A percentile compares a stretch with the other conserved stretches of the same genome.
Conservation (phyloP, 2,329 filamentous ascomycete genomes). For the Talaromyces marneffei region DNA sequence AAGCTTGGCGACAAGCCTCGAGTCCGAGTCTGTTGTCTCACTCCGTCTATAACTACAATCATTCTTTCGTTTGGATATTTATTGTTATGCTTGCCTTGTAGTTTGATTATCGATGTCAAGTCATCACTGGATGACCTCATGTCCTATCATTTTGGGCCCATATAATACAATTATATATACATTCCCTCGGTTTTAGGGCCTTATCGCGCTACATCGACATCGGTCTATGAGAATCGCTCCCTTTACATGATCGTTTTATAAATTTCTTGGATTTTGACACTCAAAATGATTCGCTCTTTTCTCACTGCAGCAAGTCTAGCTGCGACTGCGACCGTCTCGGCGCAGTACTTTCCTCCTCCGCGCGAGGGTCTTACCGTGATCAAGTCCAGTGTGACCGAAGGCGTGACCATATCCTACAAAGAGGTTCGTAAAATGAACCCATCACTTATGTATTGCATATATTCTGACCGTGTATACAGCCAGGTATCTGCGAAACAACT, state of each 20-base stretch:
- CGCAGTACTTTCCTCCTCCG: slow-evolving; percentile 38
- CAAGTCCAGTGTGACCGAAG: slow-evolving; percentile 39
- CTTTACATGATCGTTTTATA: background rate
- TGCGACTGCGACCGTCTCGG: slow-evolving; percentile 18
- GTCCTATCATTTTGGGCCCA: background rate
- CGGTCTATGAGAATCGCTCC: background rate
- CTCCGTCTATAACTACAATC: background rate
- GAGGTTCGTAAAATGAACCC: slow-evolving; percentile 30
- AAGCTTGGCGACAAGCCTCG: background rate
- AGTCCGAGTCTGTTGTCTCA: background rate
- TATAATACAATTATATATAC: background rate
- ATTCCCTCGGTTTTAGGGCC: background rate
- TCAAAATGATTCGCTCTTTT: slow-evolving; percentile 8
- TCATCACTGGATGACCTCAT: background rate
- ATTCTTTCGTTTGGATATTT: background rate
- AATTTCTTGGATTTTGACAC: background rate
- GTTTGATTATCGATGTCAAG: background rate
- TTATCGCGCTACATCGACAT: background rate
- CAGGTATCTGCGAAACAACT: slow-evolving; percentile 53
- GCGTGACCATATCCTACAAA: slow-evolving; percentile 43
- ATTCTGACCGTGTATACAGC: slow-evolving; percentile 22
- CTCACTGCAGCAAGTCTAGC: slow-evolving; percentile 14
- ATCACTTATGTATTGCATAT: background rate
- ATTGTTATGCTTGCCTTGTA: background rate
- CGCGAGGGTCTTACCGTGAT: slow-evolving; percentile 38